Conservation (phyloP, 2,329 filamentous ascomycete genomes). For the Diplodia seriata region DNA sequence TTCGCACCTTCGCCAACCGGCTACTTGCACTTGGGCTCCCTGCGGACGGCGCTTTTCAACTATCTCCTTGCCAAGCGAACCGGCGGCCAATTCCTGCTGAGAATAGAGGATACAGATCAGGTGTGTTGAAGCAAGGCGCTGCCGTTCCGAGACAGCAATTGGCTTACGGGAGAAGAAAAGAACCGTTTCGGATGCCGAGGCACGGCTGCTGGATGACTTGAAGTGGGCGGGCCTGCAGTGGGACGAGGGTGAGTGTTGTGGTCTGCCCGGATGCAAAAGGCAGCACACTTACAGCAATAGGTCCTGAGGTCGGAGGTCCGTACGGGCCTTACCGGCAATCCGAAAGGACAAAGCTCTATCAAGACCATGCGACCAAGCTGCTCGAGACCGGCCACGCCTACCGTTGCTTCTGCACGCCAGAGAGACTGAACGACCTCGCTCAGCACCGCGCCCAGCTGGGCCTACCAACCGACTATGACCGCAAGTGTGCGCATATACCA, state of each 20-base stretch:
- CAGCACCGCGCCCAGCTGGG: slow-evolving; percentile 66
- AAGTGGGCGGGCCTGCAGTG: slow-evolving; percentile 88
- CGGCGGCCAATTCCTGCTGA: slow-evolving; percentile 85
- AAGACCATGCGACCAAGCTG: slow-evolving; percentile 71
- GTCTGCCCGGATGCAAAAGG: not conserved
- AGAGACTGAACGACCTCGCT: slow-evolving; percentile 72
- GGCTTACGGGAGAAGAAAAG: slow-evolving; percentile 68
- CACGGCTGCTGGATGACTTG: slow-evolving; percentile 78
- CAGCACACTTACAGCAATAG: slow-evolving; percentile 49
- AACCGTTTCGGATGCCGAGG: slow-evolving; percentile 79
- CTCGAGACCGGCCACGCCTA: slow-evolving; percentile 79
- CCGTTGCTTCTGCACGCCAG: slow-evolving; percentile 85
- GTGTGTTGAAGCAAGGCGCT: slow-evolving; percentile 51
- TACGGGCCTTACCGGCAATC: slow-evolving; percentile 91
- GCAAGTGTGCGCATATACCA: slow-evolving; percentile 74
- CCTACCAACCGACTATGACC: slow-evolving; percentile 68
- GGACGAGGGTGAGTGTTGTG: slow-evolving; percentile 75
- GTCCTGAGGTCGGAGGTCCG: slow-evolving; percentile 79
- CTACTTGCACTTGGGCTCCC: slow-evolving; percentile 87
- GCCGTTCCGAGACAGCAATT: slow-evolving; percentile 24
- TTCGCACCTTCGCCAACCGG: slow-evolving; percentile 97
- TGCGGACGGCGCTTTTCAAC: slow-evolving; percentile 94
- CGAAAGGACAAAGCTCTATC: slow-evolving; percentile 76
- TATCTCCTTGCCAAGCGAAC: slow-evolving; percentile 89
- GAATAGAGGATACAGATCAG: slow-evolving; percentile 95